Conservation (phyloP, 2,329 filamentous ascomycete genomes). For the Chalaropsis thielavioides region DNA sequence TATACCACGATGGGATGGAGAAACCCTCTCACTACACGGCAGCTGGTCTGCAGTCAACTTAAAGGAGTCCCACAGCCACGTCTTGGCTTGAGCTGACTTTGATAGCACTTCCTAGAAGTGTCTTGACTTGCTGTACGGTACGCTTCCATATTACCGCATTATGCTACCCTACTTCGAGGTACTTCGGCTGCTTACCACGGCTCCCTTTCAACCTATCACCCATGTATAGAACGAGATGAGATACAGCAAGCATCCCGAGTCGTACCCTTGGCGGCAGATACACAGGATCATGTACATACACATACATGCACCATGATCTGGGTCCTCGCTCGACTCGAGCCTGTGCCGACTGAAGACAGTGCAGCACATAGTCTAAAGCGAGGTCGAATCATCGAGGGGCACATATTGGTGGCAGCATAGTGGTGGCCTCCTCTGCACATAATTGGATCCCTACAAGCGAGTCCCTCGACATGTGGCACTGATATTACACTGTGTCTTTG, state of each 20-base stretch:
- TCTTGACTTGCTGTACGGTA: not conserved
- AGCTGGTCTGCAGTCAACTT: not conserved
- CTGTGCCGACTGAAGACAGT: not conserved
- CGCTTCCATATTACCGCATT: not conserved
- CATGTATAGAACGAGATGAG: not conserved
- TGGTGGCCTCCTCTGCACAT: conserved; percentile 1
- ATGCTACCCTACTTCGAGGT: not conserved
- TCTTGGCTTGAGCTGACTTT: not conserved
- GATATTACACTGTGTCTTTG: not conserved
- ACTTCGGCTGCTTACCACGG: not conserved
- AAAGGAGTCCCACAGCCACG: not conserved
- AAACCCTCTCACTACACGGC: not conserved
- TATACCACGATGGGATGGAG: not conserved
- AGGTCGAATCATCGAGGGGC: not conserved
- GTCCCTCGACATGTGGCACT: not conserved
- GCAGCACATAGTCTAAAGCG: not conserved
- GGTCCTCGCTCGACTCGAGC: not conserved
- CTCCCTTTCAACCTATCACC: not conserved
- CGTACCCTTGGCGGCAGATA: not conserved
- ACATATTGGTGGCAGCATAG: not conserved
- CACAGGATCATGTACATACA: not conserved
- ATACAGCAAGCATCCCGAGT: not conserved
- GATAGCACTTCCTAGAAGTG: not conserved
- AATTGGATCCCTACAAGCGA: not conserved
- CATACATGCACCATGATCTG: not conserved